phyloP scores from a whole-genome alignment of 2,329 filamentous ascomycete genomes.

The Talaromyces rugulosus region DNA sequence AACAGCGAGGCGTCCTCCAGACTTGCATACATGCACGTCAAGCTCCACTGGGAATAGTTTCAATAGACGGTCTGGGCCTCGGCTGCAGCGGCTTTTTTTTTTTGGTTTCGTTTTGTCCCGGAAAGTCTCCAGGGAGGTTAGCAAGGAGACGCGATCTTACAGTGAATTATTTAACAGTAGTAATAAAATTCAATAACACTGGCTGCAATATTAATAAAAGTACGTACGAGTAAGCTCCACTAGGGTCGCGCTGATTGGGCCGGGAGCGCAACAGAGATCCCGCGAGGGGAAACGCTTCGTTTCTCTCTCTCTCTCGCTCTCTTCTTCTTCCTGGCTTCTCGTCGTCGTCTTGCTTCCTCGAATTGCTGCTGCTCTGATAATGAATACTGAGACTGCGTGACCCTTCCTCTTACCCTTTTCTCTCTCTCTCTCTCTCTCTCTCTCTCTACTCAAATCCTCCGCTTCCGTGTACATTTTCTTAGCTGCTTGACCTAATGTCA shows the following conservation, averaged over 20 bases:
- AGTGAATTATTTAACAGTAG: no score
- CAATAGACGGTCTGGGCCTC: no score
- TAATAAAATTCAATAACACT: not conserved
- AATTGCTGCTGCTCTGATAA: not conserved
- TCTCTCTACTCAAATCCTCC: not conserved
- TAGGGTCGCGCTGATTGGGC: not conserved
- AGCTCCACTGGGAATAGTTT: no score
- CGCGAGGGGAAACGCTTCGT: not conserved
- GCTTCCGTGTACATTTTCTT: not conserved
- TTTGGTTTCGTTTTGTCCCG: no score
- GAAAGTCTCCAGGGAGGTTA: no score
- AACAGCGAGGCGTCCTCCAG: no score
- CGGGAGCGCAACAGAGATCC: not conserved
- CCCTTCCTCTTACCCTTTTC: not conserved
- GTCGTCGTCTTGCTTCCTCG: not conserved
- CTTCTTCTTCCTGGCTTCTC: not conserved
- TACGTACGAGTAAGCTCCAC: not conserved
- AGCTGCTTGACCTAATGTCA: not conserved
- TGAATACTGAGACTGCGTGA: not conserved
- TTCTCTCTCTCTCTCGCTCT: not conserved
- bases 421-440: not conserved
- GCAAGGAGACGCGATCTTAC: no score
- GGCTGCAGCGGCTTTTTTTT: no score
- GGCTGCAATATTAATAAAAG: no score
- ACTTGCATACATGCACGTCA: no score